Conservation (phyloP, 2,329 filamentous ascomycete species). For the Ceratocystis diversiconidia region DNA sequence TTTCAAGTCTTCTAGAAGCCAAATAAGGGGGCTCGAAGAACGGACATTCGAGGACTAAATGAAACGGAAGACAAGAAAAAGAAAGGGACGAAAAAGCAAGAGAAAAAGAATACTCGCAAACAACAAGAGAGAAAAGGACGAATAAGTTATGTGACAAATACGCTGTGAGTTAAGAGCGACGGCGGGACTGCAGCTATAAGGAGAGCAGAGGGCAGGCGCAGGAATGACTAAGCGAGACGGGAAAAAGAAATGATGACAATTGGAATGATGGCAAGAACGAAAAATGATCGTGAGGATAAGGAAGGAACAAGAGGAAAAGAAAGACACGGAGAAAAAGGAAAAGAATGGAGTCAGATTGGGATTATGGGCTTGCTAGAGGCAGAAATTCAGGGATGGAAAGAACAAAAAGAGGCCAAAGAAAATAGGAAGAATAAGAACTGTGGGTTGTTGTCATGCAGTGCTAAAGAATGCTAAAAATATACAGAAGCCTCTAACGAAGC, state of each 20-base stretch:
- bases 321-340: neutral
- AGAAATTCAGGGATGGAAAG: neutral
- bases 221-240: too few species aligned
- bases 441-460: neutral
- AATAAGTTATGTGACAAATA: too few species aligned
- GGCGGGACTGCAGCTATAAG: too few species aligned
- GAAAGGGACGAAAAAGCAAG: neutral
- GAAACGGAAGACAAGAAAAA: neutral
- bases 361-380: neutral
- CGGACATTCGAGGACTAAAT: neutral
- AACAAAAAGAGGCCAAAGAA: neutral
- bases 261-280: too few species aligned
- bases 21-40: neutral
- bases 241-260: too few species aligned
- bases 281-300: neutral
- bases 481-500: neutral
- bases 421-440: neutral
- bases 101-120: neutral
- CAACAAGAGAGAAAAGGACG: neutral
- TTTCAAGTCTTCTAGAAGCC: neutral
- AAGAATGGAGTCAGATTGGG: neutral
- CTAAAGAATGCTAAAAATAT: neutral
- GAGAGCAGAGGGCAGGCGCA: too few species aligned
- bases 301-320: conserved; percentile 5
- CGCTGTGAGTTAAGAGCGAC: too few species aligned